phyloP scores from a whole-genome alignment of 2,329 filamentous ascomycete species.

The Akanthomyces lecanii region DNA sequence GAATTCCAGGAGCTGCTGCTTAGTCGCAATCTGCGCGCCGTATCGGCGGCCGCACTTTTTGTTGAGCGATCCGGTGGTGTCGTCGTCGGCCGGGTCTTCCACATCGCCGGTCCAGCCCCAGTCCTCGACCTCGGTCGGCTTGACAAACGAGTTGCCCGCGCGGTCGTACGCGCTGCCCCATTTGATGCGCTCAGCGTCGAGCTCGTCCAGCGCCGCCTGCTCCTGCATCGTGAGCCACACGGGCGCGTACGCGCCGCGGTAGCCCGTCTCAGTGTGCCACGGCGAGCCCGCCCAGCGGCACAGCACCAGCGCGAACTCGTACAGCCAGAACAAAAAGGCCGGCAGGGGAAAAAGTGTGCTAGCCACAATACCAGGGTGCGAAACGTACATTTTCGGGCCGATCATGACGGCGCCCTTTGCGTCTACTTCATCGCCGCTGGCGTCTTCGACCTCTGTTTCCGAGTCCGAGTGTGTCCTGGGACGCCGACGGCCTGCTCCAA shows the following conservation, averaged over 20 bases:
- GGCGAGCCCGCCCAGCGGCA: constrained; percentile 76
- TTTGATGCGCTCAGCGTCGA: constrained; percentile 58
- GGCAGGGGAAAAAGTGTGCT: constrained; percentile 77
- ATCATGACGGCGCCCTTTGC: constrained; percentile 19
- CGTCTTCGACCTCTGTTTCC: constrained; percentile 18
- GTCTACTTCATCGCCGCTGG: constrained; percentile 16
- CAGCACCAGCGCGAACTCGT: constrained; percentile 64
- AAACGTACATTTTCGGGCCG: constrained; percentile 65
- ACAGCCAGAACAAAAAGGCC: constrained; percentile 63
- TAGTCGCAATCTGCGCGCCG: constrained; percentile 54
- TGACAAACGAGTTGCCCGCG: constrained; percentile 56
- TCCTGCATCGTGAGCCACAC: constrained; percentile 73
- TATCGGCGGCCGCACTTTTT: constrained; percentile 56
- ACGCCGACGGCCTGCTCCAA: constrained; percentile 32
- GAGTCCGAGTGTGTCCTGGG: constrained; percentile 20
- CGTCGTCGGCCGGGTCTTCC: constrained; percentile 44
- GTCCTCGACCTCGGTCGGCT: constrained; percentile 77
- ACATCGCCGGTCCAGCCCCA: constrained; percentile 70
- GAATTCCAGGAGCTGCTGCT: constrained; percentile 58
- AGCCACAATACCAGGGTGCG: constrained; percentile 82
- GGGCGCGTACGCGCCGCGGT: constrained; percentile 70
- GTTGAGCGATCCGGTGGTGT: constrained; percentile 42
- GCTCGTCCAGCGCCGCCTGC: constrained; percentile 56
- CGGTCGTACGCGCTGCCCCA: constrained; percentile 75
- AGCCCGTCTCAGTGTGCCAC: constrained; percentile 78